phyloP scores from a whole-genome alignment of 2,329 filamentous ascomycete species.

The Aspergillus carbonarius region DNA sequence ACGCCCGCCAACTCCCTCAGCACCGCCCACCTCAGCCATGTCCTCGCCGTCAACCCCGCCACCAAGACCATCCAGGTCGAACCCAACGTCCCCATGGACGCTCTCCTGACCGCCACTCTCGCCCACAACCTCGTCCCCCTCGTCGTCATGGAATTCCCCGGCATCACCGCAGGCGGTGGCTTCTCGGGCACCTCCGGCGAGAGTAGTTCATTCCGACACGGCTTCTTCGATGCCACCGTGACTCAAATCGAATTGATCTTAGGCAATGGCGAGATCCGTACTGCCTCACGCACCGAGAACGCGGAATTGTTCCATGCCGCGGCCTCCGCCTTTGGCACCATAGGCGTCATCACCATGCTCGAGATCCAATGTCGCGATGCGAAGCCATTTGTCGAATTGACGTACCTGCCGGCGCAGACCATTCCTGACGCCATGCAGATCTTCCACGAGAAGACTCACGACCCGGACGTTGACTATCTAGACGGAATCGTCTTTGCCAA shows the following conservation, averaged over 20 bases:
- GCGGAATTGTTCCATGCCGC: conserved; percentile 60
- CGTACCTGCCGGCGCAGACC: conserved; percentile 57
- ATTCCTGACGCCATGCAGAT: conserved; percentile 52
- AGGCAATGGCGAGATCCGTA: conserved; percentile 56
- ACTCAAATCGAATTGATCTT: conserved; percentile 64
- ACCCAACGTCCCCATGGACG: conserved; percentile 69
- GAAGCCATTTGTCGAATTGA: conserved; percentile 58
- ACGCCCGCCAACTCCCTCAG: conserved; percentile 57
- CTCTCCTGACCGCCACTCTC: conserved; percentile 59
- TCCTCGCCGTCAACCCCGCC: conserved; percentile 60
- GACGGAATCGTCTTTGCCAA: conserved; percentile 66
- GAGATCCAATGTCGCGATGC: conserved; percentile 58
- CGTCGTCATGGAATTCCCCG: conserved; percentile 71
- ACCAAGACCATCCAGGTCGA: conserved; percentile 62
- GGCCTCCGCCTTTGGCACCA: conserved; percentile 59
- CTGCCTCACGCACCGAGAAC: conserved; percentile 48
- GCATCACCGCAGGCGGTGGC: conserved; percentile 67
- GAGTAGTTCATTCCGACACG: conserved; percentile 65
- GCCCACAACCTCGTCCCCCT: conserved; percentile 58
- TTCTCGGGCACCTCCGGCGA: conserved; percentile 67
- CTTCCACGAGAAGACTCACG: conserved; percentile 47
- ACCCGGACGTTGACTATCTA: conserved; percentile 60
- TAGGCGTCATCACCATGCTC: conserved; percentile 61
- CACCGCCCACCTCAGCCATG: conserved; percentile 62
- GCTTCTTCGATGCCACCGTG: conserved; percentile 65